Evolutionary conservation across 345 rosid species (phyloP).

Genomic region (Psidium friedrichsthalianum): DNA sequence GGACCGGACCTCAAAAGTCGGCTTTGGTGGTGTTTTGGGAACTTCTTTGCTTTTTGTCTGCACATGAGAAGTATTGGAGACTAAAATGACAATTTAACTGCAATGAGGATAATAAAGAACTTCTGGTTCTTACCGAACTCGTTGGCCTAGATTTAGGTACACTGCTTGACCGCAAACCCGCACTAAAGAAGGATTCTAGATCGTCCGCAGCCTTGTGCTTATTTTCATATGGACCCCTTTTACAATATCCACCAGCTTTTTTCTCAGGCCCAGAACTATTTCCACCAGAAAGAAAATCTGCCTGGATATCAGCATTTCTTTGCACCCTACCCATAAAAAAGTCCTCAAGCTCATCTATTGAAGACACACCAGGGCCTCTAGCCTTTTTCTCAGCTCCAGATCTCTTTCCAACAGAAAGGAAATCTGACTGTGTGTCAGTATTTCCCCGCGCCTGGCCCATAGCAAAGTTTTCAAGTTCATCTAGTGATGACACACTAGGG

Average conservation of each 20-base stretch:
- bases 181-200: constrained; percentile 48
- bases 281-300: constrained; percentile 3
- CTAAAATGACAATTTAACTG: neutral
- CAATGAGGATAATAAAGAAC: neutral
- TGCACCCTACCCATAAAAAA: constrained; percentile 48
- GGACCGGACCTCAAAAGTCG: constrained; percentile 32
- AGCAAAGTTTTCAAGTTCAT: constrained; percentile 76
- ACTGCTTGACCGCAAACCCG: constrained; percentile 54
- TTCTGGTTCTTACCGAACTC: constrained; percentile 33
- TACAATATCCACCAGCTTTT: constrained; percentile 29
- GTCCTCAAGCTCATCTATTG: constrained; percentile 65
- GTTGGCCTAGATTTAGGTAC: constrained; percentile 55
- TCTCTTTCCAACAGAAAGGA: constrained; percentile 4
- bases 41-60: constrained; percentile 23
- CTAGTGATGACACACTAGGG: constrained; percentile 35
- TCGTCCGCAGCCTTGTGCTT: constrained; percentile 39
- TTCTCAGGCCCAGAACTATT: neutral
- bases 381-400: constrained; percentile 8
- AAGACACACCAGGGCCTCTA: constrained; percentile 31
- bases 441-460: constrained; percentile 34
- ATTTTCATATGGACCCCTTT: constrained; percentile 25
- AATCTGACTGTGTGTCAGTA: constrained; percentile 6
- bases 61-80: constrained; percentile 14
- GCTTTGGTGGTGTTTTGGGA: constrained; percentile 18
- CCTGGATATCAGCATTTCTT: constrained; percentile 16